Evolutionary conservation across 257 asterid species (phyloP), one percentile per base, ranked within the genome.

Genomic region (Penstemon newberryi): DNA sequence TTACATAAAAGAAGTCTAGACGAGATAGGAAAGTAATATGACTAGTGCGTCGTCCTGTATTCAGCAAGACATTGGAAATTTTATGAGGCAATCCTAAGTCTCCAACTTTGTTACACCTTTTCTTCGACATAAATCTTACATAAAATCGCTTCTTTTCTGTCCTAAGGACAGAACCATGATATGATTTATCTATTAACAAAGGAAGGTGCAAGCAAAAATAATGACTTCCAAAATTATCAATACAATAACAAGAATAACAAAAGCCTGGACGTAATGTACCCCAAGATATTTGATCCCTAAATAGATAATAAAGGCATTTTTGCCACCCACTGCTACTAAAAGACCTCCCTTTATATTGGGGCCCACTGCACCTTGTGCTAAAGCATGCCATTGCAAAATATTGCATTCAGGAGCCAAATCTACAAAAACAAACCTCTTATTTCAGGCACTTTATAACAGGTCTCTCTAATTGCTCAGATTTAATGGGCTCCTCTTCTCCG

Each of bases 1-100:
- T 39, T 7, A 70, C 39, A 58, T 54, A 52, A 46, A 58, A 60
- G 57, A 12, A 71, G 71, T 37, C 52, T 9, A 66, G 42, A 46
- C 51, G 44, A 12, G 40, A 13, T 49, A 11, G 60, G 15, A 65
- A 44, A 25, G 68, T 38, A 39, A 9, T 7, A 61, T 18, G 53
- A 60, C 47, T 63, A 6, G 55, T 7, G 57, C 8, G 37, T 43
- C 50, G 60, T 38, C 61, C 38, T 40, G 44, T 54, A 49, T 49
- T 15, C n/a, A 46, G 11, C 9, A 6, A 46, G 51, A 12, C 18
- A 15, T 15, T 0, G 54, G n/a, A 15, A 56, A 4, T 41, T 9
- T 11, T 45, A n/a, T 56, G 49, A 7, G 15, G 8, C 46, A 65
- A 60, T 15, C 68, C 46, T 12, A 37, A 63, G 50, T 7, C 43